Evolutionary conservation across 495 filamentous ascomycete species (phyloP).

Genomic region (Bacidia rubella): DNA sequence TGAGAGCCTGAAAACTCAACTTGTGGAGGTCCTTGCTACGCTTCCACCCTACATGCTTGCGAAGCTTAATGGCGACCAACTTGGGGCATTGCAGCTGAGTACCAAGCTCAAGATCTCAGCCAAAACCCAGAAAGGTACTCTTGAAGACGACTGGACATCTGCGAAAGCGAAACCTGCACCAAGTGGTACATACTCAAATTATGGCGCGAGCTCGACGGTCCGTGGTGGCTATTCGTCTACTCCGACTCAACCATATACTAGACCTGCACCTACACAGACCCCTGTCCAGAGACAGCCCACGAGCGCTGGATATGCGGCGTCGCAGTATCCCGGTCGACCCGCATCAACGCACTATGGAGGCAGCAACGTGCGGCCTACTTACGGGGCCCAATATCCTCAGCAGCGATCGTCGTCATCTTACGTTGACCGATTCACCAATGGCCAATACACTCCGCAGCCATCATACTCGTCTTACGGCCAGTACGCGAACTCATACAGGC

Average conservation of each 20-base stretch:
- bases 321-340: slow-evolving; percentile 29
- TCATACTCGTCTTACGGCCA: slow-evolving; percentile 29
- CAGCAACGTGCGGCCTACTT: slow-evolving; percentile 27
- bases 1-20: slow-evolving; percentile 57
- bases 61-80: slow-evolving; percentile 70
- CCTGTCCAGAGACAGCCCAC: slow-evolving; percentile 24
- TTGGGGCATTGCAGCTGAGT: slow-evolving; percentile 70
- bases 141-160: slow-evolving; percentile 70
- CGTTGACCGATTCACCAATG: slow-evolving; percentile 25
- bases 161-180: slow-evolving; percentile 20
- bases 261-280: slow-evolving; percentile 21
- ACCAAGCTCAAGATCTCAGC: slow-evolving; percentile 62
- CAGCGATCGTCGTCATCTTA: slow-evolving; percentile 18
- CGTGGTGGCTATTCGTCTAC: slow-evolving; percentile 9
- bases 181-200: slow-evolving; percentile 3
- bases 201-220: slow-evolving; percentile 1
- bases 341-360: slow-evolving; percentile 28
- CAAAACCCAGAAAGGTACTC: slow-evolving; percentile 59
- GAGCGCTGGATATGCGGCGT: slow-evolving; percentile 23
- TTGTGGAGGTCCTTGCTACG: slow-evolving; percentile 55
- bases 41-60: slow-evolving; percentile 79
- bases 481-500: slow-evolving; percentile 30
- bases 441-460: slow-evolving; percentile 28
- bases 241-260: slow-evolving; percentile 10
- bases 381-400: slow-evolving; percentile 29